These are phyloP conservation scores for Fusarium vanettenii DNA, from an alignment of 2,329 filamentous ascomycete species.

Conservation along the genomic window DNA sequence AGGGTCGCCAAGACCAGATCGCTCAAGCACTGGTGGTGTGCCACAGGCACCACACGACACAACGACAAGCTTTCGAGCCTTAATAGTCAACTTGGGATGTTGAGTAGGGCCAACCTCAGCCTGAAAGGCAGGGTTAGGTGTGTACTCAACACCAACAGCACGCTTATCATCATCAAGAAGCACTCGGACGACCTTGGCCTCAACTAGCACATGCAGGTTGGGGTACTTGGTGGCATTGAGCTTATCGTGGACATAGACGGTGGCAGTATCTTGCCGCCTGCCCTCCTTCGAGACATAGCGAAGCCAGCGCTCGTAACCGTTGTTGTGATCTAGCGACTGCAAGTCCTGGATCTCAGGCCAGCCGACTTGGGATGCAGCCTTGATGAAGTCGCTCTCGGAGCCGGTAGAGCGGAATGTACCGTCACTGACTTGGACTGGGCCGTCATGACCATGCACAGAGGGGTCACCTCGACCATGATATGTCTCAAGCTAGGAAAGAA, in stretches of 20 bases:
- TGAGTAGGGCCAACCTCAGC: conserved; percentile 13
- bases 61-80: conserved; percentile 46
- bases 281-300: conserved; percentile 61
- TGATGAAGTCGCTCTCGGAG: conserved; percentile 61
- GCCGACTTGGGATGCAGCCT: conserved; percentile 59
- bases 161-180: conserved; percentile 62
- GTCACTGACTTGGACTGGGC: conserved; percentile 66
- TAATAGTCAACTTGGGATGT: conserved; percentile 30
- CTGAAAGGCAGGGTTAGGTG: conserved; percentile 52
- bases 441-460: conserved; percentile 62
- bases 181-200: conserved; percentile 67
- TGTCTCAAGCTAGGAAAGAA: conserved; percentile 60
- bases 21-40: conserved; percentile 68
- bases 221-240: conserved; percentile 55
- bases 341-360: conserved; percentile 64
- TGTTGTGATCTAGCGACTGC: conserved; percentile 59
- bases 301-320: conserved; percentile 46
- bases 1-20: conserved; percentile 69
- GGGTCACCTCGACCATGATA: conserved; percentile 61
- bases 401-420: conserved; percentile 56
- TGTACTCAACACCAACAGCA: conserved; percentile 70
- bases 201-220: conserved; percentile 69
- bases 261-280: conserved; percentile 67
- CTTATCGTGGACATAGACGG: conserved; percentile 56
- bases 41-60: conserved; percentile 60